Evolutionary conservation across 2,329 filamentous ascomycete genomes (phyloP).

Genomic region (Cryphonectria naterciae): DNA sequence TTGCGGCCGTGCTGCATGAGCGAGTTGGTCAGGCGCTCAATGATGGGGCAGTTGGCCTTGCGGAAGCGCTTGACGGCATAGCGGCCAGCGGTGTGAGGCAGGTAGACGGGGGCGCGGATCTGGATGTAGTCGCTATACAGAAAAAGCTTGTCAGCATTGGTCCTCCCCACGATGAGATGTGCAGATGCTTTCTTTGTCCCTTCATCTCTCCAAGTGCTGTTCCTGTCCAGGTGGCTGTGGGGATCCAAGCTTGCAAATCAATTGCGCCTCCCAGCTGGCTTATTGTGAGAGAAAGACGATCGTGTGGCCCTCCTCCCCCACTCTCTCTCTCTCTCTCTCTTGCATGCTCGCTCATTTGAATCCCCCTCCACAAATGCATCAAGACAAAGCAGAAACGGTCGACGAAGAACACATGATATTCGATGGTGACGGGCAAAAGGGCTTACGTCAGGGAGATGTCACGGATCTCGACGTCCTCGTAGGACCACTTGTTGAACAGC

Average conservation of each 20-base stretch:
- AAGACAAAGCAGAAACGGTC: conserved; percentile 24
- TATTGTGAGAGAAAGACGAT: neutral
- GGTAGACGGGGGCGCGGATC: conserved; percentile 98
- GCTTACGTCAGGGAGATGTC: conserved; percentile 99
- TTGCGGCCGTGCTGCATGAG: conserved; percentile 99
- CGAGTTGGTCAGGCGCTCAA: conserved; percentile 99
- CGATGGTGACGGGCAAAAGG: conserved; percentile 5
- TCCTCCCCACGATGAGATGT: conserved; percentile 22
- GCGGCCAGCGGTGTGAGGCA: conserved; percentile 97
- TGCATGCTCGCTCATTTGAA: neutral
- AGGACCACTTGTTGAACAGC: conserved; percentile 97
- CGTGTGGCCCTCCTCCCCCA: conserved; percentile 4
- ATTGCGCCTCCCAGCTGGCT: neutral
- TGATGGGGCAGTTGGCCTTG: conserved; percentile 99
- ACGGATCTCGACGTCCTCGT: conserved; percentile 99
- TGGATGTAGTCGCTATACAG: conserved; percentile 93
- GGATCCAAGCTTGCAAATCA: neutral
- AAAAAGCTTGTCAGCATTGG: conserved; percentile 40
- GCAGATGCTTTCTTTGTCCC: neutral
- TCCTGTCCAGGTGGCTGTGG: conserved; percentile 16
- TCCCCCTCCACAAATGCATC: conserved; percentile 9
- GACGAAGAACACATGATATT: neutral
- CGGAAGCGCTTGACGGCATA: conserved; percentile 99
- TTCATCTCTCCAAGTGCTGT: neutral
- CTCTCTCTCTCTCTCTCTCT: conserved; percentile 17